Conservation (phyloP, 805 yeast genomes). For the Tetrapisispora iriomotensis region DNA sequence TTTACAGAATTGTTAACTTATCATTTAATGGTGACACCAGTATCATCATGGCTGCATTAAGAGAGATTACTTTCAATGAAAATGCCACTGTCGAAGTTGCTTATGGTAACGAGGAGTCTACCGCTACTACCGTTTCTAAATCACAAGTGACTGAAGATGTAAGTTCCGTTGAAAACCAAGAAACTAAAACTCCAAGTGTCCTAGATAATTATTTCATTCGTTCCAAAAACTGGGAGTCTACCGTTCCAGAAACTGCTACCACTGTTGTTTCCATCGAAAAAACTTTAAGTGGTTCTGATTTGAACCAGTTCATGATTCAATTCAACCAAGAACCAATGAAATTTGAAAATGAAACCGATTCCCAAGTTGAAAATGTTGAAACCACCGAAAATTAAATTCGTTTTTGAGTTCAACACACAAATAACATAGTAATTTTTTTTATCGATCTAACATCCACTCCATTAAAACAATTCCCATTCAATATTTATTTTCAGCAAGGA, state of each 20-base stretch:
- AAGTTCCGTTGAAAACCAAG: not conserved
- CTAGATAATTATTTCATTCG: constrained; percentile 23
- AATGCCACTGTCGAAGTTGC: constrained; percentile 24
- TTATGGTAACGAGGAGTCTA: constrained; percentile 9
- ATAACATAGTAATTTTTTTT: too few relatives aligned
- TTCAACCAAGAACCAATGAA: not conserved
- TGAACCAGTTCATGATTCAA: constrained; percentile 15
- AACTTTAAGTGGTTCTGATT: constrained; percentile 13
- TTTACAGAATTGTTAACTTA: constrained; percentile 37
- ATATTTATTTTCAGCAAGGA: too few relatives aligned
- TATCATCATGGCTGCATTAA: constrained; percentile 24
- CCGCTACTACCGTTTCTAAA: constrained; percentile 4
- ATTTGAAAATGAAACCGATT: constrained; percentile 4
- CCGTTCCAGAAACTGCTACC: constrained; percentile 15
- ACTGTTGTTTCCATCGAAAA: constrained; percentile 11
- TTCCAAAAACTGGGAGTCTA: constrained; percentile 21
- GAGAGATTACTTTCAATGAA: constrained; percentile 26
- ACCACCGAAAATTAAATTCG: too few relatives aligned
- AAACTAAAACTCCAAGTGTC: constrained; percentile 4
- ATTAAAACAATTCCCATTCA: too few relatives aligned
- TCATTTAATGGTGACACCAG: constrained; percentile 35
- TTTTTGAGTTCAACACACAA: too few relatives aligned
- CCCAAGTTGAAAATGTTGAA: constrained; percentile 13
- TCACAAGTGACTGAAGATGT: constrained; percentile 2
- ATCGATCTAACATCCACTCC: too few relatives aligned